These are phyloP conservation scores for Globisporangium perplexum DNA, from an alignment of 352 stramenopile genomes.

Conservation along the genomic window DNA sequence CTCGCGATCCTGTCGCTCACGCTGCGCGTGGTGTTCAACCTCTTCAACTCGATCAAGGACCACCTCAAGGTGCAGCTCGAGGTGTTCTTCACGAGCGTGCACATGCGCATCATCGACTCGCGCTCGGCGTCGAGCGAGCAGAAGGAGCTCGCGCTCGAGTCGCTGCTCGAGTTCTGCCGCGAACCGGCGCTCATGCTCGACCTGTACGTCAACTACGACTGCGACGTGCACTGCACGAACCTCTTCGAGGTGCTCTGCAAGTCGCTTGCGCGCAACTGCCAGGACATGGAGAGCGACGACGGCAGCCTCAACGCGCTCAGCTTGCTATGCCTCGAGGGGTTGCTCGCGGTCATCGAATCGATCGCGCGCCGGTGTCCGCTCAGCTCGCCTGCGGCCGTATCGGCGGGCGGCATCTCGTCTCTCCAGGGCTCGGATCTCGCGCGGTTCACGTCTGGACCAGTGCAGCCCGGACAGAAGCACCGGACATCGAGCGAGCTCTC, in stretches of 20 bases:
- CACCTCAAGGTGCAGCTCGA: constrained; percentile 99
- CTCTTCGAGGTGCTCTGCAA: constrained; percentile 97
- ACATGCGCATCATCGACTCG: constrained; percentile 92
- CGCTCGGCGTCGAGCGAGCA: constrained; percentile 80
- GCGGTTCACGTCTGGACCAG: constrained; percentile 41
- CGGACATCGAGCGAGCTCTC: constrained; percentile 34
- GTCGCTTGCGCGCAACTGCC: constrained; percentile 86
- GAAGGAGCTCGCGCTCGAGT: constrained; percentile 89
- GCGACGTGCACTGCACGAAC: constrained; percentile 98
- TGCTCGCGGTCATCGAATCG: constrained; percentile 94
- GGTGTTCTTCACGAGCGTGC: constrained; percentile 97
- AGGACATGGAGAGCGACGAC: constrained; percentile 60
- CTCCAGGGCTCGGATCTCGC: constrained; percentile 67
- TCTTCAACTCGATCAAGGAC: constrained; percentile 99
- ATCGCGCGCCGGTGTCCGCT: constrained; percentile 85
- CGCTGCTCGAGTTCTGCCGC: constrained; percentile 96
- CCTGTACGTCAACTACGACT: constrained; percentile 99
- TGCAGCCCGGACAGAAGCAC: constrained; percentile 5
- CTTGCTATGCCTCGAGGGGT: constrained; percentile 62
- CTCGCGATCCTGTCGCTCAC: constrained; percentile 88
- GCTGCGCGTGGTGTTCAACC: constrained; percentile 98
- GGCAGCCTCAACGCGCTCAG: constrained; percentile 64
- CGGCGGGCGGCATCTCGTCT: constrained; percentile 29
- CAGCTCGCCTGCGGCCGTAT: constrained; percentile 16
- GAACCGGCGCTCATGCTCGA: constrained; percentile 97